Evolutionary conservation across 2,329 filamentous ascomycete species (phyloP).

Genomic region (Tolypocladium pustulatum): DNA sequence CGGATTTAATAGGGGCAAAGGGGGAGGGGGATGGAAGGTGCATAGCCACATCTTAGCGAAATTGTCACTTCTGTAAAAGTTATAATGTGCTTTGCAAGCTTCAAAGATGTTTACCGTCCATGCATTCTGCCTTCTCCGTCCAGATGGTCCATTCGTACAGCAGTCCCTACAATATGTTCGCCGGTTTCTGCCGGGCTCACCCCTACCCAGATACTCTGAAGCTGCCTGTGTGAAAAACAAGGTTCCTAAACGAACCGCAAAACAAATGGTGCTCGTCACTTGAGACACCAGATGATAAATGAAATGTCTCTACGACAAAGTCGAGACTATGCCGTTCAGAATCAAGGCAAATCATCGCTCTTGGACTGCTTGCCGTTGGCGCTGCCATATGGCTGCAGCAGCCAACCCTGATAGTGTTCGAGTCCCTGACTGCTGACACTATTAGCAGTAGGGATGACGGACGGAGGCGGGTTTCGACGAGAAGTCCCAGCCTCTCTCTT

Average conservation of each 20-base stretch:
- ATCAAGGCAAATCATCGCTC: conserved; percentile 22
- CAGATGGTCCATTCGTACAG: not conserved
- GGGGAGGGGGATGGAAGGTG: not conserved
- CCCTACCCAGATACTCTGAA: not conserved
- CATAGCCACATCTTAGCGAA: not conserved
- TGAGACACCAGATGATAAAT: not conserved
- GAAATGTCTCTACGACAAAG: not conserved
- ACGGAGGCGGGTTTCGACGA: conserved; percentile 18
- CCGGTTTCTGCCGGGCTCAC: not conserved
- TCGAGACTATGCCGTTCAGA: not conserved
- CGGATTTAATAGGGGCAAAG: not conserved
- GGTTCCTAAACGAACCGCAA: not conserved
- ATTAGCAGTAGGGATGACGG: conserved; percentile 18
- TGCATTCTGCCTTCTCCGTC: not conserved
- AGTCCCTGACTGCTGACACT: conserved; percentile 18
- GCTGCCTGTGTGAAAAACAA: no score
- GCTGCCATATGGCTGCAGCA: conserved; percentile 25
- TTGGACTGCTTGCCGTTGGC: conserved; percentile 18
- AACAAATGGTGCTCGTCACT: not conserved
- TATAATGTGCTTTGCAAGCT: not conserved
- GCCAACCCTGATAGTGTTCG: conserved; percentile 26
- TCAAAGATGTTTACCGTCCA: not conserved
- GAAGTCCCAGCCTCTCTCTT: conserved; percentile 20
- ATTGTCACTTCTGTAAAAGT: not conserved
- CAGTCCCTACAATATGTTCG: not conserved